Percentiles rank a stretch among this genome's conserved stretches.
Conservation (phyloP, 345 rosid genomes). For the Nephelium lappaceum region DNA sequence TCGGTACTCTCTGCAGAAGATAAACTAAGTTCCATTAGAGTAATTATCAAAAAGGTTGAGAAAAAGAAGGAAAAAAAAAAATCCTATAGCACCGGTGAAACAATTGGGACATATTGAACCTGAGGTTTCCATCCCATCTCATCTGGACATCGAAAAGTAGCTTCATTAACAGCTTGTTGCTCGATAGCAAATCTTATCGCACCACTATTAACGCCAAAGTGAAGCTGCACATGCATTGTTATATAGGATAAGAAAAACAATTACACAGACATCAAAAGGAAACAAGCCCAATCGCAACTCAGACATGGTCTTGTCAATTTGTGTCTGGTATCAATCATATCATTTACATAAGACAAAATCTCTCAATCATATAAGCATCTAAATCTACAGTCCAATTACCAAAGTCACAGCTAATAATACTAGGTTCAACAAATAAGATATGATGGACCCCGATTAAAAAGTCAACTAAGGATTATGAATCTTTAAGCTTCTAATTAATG, state of each 20-base stretch:
- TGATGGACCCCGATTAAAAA: background rate
- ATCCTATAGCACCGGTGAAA: background rate
- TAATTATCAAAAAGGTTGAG: background rate
- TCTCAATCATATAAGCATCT: background rate
- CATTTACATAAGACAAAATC: background rate
- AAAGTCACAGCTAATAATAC: background rate
- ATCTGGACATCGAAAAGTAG: constrained; percentile 95
- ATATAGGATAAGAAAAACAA: background rate
- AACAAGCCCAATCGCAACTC: constrained; percentile 2
- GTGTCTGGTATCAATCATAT: background rate
- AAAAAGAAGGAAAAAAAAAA: background rate
- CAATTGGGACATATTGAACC: constrained; percentile 44
- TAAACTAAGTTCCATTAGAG: constrained; percentile 9
- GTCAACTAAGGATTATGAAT: background rate
- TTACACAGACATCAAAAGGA: background rate
- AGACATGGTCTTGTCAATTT: background rate
- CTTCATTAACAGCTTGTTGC: constrained; percentile 95
- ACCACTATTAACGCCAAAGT: constrained; percentile 95
- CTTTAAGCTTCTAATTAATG: background rate
- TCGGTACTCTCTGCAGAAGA: constrained; percentile 74
- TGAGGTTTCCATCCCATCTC: constrained; percentile 99
- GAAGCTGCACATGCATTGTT: constrained; percentile 49
- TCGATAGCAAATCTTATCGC: constrained; percentile 90
- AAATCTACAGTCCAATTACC: background rate
- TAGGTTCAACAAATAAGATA: background rate